Conservation (phyloP, 805 yeast genomes). For the Barnettozyma salicaria region DNA sequence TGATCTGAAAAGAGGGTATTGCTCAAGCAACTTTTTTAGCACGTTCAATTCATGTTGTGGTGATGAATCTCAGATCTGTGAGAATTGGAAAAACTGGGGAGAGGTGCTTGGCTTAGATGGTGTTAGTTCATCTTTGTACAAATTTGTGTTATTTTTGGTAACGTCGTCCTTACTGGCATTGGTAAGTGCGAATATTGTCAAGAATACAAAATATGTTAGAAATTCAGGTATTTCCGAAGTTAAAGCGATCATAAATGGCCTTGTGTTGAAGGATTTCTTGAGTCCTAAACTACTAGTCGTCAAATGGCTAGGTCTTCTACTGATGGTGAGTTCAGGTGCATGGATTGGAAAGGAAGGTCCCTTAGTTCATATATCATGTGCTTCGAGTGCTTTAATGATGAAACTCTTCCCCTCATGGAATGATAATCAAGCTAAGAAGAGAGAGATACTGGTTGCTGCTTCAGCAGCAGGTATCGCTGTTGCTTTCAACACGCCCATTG, state of each 20-base stretch:
- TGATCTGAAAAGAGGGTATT: conserved; percentile 48
- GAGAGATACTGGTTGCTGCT: conserved; percentile 69
- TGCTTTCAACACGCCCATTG: conserved; percentile 83
- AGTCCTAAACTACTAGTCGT: conserved; percentile 44
- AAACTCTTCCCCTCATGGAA: conserved; percentile 26
- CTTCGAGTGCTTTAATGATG: conserved; percentile 41
- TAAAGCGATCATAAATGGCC: conserved; percentile 62
- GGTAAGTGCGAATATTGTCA: conserved; percentile 29
- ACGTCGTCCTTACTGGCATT: conserved; percentile 35
- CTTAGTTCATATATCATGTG: conserved; percentile 69
- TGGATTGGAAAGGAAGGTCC: conserved; percentile 91
- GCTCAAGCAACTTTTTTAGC: conserved; percentile 31
- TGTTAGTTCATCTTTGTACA: conserved; percentile 27
- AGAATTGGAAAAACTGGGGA: conserved; percentile 31
- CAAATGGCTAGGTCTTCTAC: conserved; percentile 52
- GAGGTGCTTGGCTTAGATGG: conserved; percentile 23
- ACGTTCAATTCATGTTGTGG: conserved; percentile 29
- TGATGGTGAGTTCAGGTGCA: conserved; percentile 69
- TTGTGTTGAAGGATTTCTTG: conserved; percentile 47
- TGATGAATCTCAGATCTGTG: conserved; percentile 28
- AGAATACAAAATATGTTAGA: conserved; percentile 33
- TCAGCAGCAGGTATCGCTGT: conserved; percentile 81
- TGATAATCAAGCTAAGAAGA: conserved; percentile 49
- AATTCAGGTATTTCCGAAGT: conserved; percentile 72
- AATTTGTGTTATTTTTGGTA: conserved; percentile 33